Evolutionary conservation across 129 eudicot species (phyloP).

Genomic region (Saussurea involucrata): DNA sequence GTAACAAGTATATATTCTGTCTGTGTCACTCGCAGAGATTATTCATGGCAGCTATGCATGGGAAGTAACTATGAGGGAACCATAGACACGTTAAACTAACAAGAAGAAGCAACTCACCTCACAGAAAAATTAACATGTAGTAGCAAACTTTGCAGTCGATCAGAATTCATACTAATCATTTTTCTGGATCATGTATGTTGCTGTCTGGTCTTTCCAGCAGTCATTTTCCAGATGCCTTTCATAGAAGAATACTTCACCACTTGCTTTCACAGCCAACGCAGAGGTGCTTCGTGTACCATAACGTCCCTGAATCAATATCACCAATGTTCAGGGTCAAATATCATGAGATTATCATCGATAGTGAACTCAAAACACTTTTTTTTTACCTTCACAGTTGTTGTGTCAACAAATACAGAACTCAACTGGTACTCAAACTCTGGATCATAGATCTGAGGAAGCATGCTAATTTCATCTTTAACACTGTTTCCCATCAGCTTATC

Average conservation of each 20-base stretch:
- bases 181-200: constrained; percentile 40
- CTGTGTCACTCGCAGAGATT: neutral
- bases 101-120: constrained; percentile 14
- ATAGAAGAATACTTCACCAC: constrained; percentile 53
- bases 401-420: constrained; percentile 64
- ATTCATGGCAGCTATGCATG: neutral
- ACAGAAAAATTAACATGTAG: neutral
- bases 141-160: neutral
- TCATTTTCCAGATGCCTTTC: constrained; percentile 57
- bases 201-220: constrained; percentile 51
- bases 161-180: constrained; percentile 12
- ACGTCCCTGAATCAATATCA: constrained; percentile 55
- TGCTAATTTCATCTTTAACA: constrained; percentile 51
- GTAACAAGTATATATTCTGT: neutral
- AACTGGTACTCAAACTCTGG: constrained; percentile 49
- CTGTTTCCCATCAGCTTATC: constrained; percentile 70
- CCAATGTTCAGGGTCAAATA: neutral
- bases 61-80: neutral
- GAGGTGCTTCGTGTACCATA: constrained; percentile 93
- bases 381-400: constrained; percentile 39
- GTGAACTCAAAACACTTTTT: neutral
- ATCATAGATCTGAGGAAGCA: constrained; percentile 52
- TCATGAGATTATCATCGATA: neutral
- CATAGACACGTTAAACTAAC: too few relatives aligned
- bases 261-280: constrained; percentile 42